These are phyloP conservation scores for Carallia brachiata DNA, from an alignment of 345 rosid species.

Conservation along the genomic window DNA sequence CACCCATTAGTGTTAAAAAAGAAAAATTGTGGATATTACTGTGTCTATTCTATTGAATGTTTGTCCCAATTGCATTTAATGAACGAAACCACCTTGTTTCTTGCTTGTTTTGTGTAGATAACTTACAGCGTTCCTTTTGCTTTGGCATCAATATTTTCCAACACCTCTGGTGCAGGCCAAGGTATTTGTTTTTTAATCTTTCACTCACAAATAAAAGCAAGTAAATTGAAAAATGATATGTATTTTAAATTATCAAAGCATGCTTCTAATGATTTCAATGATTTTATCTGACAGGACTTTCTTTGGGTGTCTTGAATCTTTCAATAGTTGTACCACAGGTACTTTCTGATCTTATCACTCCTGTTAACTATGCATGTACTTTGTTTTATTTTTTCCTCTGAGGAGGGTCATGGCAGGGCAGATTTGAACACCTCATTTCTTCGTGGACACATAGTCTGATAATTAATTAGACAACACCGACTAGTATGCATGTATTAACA, in stretches of 20 bases:
- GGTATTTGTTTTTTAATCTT: conserved; percentile 32
- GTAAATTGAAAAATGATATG: too few species aligned
- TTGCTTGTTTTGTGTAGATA: conserved; percentile 42
- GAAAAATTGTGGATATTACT: too few species aligned
- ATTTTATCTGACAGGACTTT: conserved; percentile 51
- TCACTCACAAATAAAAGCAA: not conserved
- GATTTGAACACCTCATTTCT: too few species aligned
- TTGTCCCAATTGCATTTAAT: too few species aligned
- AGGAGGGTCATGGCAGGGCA: too few species aligned
- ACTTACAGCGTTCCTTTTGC: conserved; percentile 86
- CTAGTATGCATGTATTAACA: too few species aligned
- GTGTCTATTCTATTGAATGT: too few species aligned
- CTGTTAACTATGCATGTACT: too few species aligned
- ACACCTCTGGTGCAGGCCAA: conserved; percentile 70
- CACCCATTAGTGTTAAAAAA: too few species aligned
- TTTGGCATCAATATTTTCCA: conserved; percentile 78
- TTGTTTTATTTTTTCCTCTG: too few species aligned
- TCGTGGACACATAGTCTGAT: too few species aligned
- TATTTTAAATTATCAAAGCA: not conserved
- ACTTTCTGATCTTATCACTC: not conserved
- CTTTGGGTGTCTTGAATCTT: conserved; percentile 75
- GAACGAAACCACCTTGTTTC: not conserved
- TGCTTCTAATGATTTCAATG: not conserved
- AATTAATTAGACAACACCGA: too few species aligned
- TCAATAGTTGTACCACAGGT: conserved; percentile 87